These are phyloP conservation scores for Beta macrorhiza DNA, from an alignment of 179 eudicot genomes.

Conservation along the genomic window DNA sequence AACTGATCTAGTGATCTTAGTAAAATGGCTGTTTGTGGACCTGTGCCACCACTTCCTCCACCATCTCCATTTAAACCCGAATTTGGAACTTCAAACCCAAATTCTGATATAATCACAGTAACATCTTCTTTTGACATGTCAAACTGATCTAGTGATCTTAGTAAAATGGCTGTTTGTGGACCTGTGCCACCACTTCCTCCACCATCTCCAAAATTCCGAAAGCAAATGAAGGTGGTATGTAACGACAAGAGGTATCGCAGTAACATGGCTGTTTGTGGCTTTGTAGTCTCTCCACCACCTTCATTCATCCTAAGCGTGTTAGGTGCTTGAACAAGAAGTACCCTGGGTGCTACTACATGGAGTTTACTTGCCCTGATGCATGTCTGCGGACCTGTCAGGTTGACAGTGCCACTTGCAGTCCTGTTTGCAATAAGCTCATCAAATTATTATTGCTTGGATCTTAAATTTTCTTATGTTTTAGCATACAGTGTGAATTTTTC, in stretches of 20 bases:
- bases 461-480: not conserved
- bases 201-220: constrained; percentile 30
- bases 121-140: no score
- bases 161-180: constrained; percentile 31
- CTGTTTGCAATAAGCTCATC: not conserved
- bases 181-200: constrained; percentile 16
- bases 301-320: constrained; percentile 30
- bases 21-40: constrained; percentile 33
- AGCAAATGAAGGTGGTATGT: constrained; percentile 42
- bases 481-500: no score
- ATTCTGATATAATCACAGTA: no score
- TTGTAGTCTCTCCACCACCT: constrained; percentile 22
- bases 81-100: no score
- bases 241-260: constrained; percentile 35
- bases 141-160: no score
- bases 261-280: constrained; percentile 24
- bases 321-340: constrained; percentile 49
- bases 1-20: no score
- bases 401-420: no score
- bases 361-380: no score
- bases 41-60: constrained; percentile 12
- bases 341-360: constrained; percentile 36
- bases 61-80: constrained; percentile 22
- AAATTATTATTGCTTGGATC: not conserved
- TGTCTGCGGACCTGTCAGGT: no score